A percentile compares a stretch with the other conserved stretches of the same genome.
phyloP scores from a whole-genome alignment of 1,284 basidiomycete species.

The Apiotrichum sp. region DNA sequence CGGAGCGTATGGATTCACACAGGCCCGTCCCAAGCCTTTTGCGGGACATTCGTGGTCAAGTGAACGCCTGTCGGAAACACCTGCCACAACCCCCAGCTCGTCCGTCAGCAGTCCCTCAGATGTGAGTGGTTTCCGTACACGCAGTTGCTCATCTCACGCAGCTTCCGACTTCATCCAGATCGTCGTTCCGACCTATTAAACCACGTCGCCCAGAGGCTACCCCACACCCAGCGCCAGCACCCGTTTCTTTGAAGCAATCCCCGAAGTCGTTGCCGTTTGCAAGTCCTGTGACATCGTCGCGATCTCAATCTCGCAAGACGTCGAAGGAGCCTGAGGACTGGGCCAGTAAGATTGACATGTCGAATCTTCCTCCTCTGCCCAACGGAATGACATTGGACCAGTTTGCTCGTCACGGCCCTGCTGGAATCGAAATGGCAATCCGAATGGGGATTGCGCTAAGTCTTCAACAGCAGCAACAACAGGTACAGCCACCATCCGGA shows the following conservation, averaged over 20 bases:
- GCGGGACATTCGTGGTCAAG: not conserved
- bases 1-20: not conserved
- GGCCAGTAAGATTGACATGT: slow-evolving; percentile 6
- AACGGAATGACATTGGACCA: slow-evolving; percentile 41
- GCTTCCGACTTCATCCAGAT: slow-evolving; percentile 4
- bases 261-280: not conserved
- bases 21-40: not conserved
- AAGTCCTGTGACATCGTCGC: too few species aligned
- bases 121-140: slow-evolving; percentile 8
- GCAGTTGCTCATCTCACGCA: not conserved
- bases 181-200: slow-evolving; percentile 19
- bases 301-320: slow-evolving; percentile 9
- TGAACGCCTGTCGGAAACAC: slow-evolving; percentile 18
- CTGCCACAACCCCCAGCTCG: slow-evolving; percentile 32
- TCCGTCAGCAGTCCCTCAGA: slow-evolving; percentile 31
- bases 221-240: slow-evolving; percentile 17
- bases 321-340: slow-evolving; percentile 15
- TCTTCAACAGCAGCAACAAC: slow-evolving; percentile 1
- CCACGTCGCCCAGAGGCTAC: slow-evolving; percentile 21
- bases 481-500: not conserved
- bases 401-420: slow-evolving; percentile 39
- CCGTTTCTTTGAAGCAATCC: slow-evolving; percentile 5
- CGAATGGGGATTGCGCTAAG: slow-evolving; percentile 44
- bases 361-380: slow-evolving; percentile 39
- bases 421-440: slow-evolving; percentile 47